phyloP scores from a whole-genome alignment of 768 basidiomycete species.

The Mrakia blollopis region DNA sequence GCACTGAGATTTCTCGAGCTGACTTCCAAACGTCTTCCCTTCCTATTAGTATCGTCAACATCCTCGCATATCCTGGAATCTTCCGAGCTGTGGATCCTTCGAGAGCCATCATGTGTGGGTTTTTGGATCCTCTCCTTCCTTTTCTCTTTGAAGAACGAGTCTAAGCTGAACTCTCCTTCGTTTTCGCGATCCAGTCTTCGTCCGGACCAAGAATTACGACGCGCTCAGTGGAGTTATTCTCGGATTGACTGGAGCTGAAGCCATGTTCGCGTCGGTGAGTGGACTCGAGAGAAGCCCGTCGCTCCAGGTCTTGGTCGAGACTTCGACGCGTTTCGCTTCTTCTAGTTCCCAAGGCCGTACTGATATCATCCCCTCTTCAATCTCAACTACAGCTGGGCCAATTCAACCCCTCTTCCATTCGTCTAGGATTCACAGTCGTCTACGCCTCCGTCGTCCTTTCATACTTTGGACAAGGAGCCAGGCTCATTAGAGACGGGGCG shows the following conservation, averaged over 20 bases:
- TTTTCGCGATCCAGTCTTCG: conserved; percentile 51
- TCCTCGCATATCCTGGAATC: conserved; percentile 54
- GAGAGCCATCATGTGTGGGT: conserved; percentile 57
- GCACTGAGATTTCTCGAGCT: background rate
- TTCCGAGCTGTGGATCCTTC: conserved; percentile 66
- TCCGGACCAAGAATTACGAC: conserved; percentile 60
- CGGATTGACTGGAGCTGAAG: conserved; percentile 61
- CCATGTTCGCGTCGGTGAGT: conserved; percentile 16
- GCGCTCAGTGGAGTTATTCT: conserved; percentile 56
- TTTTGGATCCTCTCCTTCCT: background rate
- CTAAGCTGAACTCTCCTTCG: background rate
- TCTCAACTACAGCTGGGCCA: conserved; percentile 53
- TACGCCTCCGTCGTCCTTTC: conserved; percentile 61
- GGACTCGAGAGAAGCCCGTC: too few relatives aligned
- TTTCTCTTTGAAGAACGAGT: background rate
- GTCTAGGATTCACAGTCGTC: conserved; percentile 44
- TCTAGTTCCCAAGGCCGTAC: background rate
- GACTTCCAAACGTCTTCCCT: background rate
- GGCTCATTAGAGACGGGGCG: conserved; percentile 53
- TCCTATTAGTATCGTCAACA: conserved; percentile 51
- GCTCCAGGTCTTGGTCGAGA: too few relatives aligned
- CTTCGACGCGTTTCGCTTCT: background rate
- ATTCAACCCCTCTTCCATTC: conserved; percentile 47
- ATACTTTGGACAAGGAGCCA: conserved; percentile 68
- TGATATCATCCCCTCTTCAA: background rate